Base-by-base conservation (phyloP, 176 grass and related monocot species). In the Lolium multiflorum region DNA sequence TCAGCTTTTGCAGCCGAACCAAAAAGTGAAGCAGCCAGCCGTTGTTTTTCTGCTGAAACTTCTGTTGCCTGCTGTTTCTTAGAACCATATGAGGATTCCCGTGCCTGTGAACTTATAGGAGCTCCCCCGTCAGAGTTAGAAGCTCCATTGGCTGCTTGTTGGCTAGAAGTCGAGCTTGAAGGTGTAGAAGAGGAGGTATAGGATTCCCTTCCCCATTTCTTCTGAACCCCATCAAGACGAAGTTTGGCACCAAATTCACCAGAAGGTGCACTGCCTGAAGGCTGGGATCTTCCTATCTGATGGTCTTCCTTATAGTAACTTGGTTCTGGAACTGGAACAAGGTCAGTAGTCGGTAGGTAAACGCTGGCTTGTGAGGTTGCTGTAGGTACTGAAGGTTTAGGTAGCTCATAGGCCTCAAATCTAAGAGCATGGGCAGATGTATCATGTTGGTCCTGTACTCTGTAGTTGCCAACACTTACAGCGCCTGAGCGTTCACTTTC, bases 361-460 rank as follows among this genome's bases (percentile, higher is more conserved):
- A 86, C 31, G 7, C 71, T 85, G 35, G 37, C 14, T 83, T 92
- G 94, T 80, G 92, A 51, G 26, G 86, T 80, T 66, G 55, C 79
- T 78, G 82, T 20, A 79, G 82, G 76, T 82, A 82, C 25, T 10
- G 88, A 88, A 26, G 90, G 72, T 82, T 99, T 99, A 57, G 97
- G 97, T 85, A 97, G 86, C 89, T 99, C 97, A 75, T 99, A 99
- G 79, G 97, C 97, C 80, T 97, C 92, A 43, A 99, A 99, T 81
- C 91, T 94, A 78, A 99, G 97, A 72, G 94, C 61, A 74, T 99
- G 94, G 4, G 94, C 72, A 71, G 90, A 91, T 73, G 92, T 59
- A 61, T 99, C 97, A 63, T 91, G 90, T 55, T 91, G 94, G 71
- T 97, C 92, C 81, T 94, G 97, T 60, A 85, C 89, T 71, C 69